Base-by-base conservation (phyloP, 306 rosid genomes). In the Prunus mira region DNA sequence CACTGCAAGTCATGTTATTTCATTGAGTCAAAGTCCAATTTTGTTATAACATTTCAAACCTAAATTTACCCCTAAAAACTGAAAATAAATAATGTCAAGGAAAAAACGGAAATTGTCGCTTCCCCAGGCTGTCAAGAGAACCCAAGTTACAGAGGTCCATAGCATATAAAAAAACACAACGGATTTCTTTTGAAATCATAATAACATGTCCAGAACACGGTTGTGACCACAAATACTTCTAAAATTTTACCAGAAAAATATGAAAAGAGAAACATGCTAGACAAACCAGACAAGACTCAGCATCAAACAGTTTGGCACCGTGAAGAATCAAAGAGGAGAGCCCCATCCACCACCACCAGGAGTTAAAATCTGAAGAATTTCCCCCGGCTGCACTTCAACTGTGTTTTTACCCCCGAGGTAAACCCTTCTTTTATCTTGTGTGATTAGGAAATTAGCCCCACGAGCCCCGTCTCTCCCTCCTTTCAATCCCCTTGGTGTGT, bases 341-440 rank as follows among this genome's bases (percentile, higher is more conserved):
- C 98, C 98, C 90, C 96, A 91, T 82, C 96, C 97, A 30, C 97
- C 98, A 56, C 98, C 98, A 72, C 97, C 98, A 51, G 98, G 98
- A 71, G 96, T 94, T 73, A 87, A 85, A 75, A 94, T 90, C 86
- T 86, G 95, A 72, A 94, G 89, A 82, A 79, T 86, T 78, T 94
- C 97, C 62, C 98, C 97, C 0, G 97, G 87, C 75, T 81, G 85
- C 78, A 86, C 91, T 61, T 74, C 79, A 58, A 90, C 83, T 5
- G 93, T 81, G 74, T 92, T 94, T 86, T 94, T 94, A 47, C 98
- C 98, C 9, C 98, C 97, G 10, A 94, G 91, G 81, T 89, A 84
- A 73, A 94, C 84, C 78, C 68, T 87, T 25, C 89, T 78, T 45
- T 85, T 84, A 83, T 94, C 98, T 78, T 86, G 84, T 68, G 84